phyloP scores from a whole-genome alignment of 208 protist genomes.

The Phytomonas francai region DNA sequence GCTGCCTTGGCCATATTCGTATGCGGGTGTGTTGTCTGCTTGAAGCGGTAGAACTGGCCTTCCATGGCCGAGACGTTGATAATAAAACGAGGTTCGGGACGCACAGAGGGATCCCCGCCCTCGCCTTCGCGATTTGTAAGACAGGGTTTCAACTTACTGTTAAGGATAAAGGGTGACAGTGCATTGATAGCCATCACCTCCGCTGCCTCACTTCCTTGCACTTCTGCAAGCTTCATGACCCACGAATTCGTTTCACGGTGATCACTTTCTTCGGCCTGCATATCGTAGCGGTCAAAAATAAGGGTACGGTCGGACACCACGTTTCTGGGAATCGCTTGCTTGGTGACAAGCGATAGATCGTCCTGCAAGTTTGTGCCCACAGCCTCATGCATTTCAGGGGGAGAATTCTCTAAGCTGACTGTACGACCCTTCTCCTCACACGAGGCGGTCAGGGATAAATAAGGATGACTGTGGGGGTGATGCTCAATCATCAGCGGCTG shows the following conservation, averaged over 20 bases:
- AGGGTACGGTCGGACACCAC: constrained; percentile 20
- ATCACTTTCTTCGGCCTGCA: constrained; percentile 81
- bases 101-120: constrained; percentile 8
- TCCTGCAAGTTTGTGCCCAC: neutral
- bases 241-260: constrained; percentile 85
- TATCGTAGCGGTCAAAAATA: constrained; percentile 88
- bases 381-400: neutral
- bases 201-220: constrained; percentile 88
- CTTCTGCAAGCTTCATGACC: constrained; percentile 84
- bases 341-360: neutral
- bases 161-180: constrained; percentile 94
- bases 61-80: constrained; percentile 99
- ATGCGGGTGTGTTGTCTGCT: constrained; percentile 93
- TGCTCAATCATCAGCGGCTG: constrained; percentile 57
- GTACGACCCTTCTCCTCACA: neutral
- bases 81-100: constrained; percentile 83
- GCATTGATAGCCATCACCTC: constrained; percentile 96
- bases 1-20: constrained; percentile 98
- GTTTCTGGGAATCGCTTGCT: constrained; percentile 6
- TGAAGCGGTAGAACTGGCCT: constrained; percentile 92
- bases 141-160: constrained; percentile 85
- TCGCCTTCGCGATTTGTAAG: constrained; percentile 65
- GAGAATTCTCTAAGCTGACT: neutral
- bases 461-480: constrained; percentile 37
- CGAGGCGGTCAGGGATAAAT: constrained; percentile 14